Evolutionary conservation across 2,329 filamentous ascomycete species (phyloP).

Genomic region (Aspergillus puulaauensis): DNA sequence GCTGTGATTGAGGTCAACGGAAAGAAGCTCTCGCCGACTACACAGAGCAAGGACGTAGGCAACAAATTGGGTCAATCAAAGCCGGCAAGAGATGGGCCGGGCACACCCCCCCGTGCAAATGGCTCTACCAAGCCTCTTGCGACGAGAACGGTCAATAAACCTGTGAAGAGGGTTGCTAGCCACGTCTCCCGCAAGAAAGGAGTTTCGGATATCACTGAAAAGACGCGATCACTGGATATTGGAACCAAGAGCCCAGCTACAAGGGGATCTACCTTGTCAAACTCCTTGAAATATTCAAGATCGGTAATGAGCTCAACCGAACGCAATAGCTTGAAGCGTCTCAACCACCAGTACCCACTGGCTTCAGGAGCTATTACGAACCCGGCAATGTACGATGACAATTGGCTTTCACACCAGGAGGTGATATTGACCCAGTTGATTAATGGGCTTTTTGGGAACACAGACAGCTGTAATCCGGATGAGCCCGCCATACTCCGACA

Average conservation of each 20-base stretch:
- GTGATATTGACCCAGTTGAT: conserved; percentile 60
- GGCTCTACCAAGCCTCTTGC: conserved; percentile 7
- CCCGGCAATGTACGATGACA: conserved; percentile 62
- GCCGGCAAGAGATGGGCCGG: not conserved
- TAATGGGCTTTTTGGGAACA: conserved; percentile 54
- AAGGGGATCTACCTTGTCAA: conserved; percentile 15
- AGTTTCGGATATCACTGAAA: not conserved
- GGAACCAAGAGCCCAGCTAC: not conserved
- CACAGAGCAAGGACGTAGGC: conserved; percentile 16
- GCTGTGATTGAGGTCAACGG: conserved; percentile 18
- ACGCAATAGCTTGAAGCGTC: conserved; percentile 23
- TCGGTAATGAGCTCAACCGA: conserved; percentile 32
- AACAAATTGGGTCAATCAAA: conserved; percentile 22
- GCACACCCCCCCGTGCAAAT: not conserved
- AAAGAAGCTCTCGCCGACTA: conserved; percentile 16
- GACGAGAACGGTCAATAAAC: conserved; percentile 5
- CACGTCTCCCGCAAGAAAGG: conserved; percentile 12
- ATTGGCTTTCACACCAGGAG: conserved; percentile 64
- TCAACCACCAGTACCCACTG: conserved; percentile 49
- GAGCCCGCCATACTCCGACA: conserved; percentile 41
- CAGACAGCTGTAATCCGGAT: conserved; percentile 21
- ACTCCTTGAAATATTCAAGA: conserved; percentile 15
- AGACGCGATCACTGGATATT: not conserved
- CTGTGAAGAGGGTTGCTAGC: conserved; percentile 13
- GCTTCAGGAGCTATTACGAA: conserved; percentile 55